phyloP scores from a whole-genome alignment of 2,329 filamentous ascomycete species.

The Pseudocercospora macadamiae region DNA sequence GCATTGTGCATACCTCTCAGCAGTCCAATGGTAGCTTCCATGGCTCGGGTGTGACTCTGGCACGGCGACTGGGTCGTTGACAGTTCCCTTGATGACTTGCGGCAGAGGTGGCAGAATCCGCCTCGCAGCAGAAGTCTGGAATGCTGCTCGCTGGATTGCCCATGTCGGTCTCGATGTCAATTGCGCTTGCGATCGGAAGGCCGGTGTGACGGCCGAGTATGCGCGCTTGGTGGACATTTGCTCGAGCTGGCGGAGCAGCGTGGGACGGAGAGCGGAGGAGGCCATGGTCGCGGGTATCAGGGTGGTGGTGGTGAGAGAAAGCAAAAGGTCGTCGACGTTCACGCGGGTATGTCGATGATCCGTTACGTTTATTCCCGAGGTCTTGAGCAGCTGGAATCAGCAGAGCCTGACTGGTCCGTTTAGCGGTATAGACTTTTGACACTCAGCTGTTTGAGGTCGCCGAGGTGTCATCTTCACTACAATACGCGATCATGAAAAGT shows the following conservation, averaged over 20 bases:
- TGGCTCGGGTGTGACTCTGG: slow-evolving; percentile 74
- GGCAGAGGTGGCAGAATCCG: slow-evolving; percentile 80
- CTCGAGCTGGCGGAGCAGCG: slow-evolving; percentile 53
- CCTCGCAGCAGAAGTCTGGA: slow-evolving; percentile 80
- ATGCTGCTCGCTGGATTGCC: slow-evolving; percentile 65
- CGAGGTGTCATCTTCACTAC: neutral
- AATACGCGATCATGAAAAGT: neutral
- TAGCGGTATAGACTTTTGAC: neutral
- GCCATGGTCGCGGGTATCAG: slow-evolving; percentile 50
- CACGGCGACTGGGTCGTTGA: slow-evolving; percentile 83
- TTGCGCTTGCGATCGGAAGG: slow-evolving; percentile 38
- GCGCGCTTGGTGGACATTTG: slow-evolving; percentile 45
- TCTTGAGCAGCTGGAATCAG: neutral
- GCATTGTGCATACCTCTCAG: slow-evolving; percentile 65
- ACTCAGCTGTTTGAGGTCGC: neutral
- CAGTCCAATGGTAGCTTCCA: slow-evolving; percentile 98
- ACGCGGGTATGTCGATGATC: slow-evolving; percentile 11
- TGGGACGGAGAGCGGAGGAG: slow-evolving; percentile 56
- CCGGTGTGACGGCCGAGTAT: slow-evolving; percentile 37
- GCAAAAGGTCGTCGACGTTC: neutral
- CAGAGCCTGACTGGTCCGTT: slow-evolving; percentile 7
- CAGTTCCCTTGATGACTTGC: slow-evolving; percentile 56
- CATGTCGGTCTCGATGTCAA: slow-evolving; percentile 43
- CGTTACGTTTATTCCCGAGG: slow-evolving; percentile 11
- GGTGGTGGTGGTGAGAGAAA: slow-evolving; percentile 10